Evolutionary conservation across 2,329 filamentous ascomycete genomes (phyloP).

Genomic region (Colletotrichum paranaense): DNA sequence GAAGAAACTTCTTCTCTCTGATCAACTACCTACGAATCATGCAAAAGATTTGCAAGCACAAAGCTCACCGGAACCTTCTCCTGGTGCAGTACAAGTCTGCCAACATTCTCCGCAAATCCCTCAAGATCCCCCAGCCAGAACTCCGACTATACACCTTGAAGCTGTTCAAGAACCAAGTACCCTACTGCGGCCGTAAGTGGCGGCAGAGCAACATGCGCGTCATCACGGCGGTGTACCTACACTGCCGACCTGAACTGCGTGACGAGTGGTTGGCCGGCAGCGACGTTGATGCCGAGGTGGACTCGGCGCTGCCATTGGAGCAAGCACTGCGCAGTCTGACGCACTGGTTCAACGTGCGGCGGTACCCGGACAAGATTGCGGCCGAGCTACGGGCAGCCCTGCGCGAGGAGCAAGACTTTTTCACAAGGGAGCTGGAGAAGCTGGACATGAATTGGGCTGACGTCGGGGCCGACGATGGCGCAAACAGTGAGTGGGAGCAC

Average conservation of each 20-base stretch:
- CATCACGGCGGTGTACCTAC: constrained; percentile 95
- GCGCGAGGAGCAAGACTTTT: constrained; percentile 83
- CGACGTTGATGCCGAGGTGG: constrained; percentile 93
- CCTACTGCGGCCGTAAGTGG: constrained; percentile 98
- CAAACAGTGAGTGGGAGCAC: constrained; percentile 41
- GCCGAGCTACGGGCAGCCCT: constrained; percentile 67
- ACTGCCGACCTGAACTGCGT: constrained; percentile 90
- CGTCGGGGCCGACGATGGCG: constrained; percentile 45
- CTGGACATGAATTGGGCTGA: constrained; percentile 68
- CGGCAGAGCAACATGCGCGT: constrained; percentile 98
- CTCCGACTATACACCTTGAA: constrained; percentile 95
- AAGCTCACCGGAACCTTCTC: constrained; percentile 92
- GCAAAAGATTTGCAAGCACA: constrained; percentile 97
- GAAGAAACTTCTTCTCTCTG: constrained; percentile 92
- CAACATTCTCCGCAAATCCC: constrained; percentile 89
- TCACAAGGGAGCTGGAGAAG: constrained; percentile 80
- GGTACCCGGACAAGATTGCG: constrained; percentile 84
- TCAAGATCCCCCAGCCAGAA: constrained; percentile 89
- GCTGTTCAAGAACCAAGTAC: constrained; percentile 98
- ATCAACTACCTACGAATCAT: constrained; percentile 97
- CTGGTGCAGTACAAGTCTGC: constrained; percentile 96
- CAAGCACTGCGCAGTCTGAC: constrained; percentile 90
- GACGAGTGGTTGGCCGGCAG: constrained; percentile 95
- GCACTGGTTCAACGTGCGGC: constrained; percentile 91
- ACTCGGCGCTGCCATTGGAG: constrained; percentile 91